Percentiles rank a stretch among this genome's conserved stretches.
These are phyloP conservation scores for Alternaria sp. DNA, from an alignment of 2,329 filamentous ascomycete genomes.

Conservation along the genomic window DNA sequence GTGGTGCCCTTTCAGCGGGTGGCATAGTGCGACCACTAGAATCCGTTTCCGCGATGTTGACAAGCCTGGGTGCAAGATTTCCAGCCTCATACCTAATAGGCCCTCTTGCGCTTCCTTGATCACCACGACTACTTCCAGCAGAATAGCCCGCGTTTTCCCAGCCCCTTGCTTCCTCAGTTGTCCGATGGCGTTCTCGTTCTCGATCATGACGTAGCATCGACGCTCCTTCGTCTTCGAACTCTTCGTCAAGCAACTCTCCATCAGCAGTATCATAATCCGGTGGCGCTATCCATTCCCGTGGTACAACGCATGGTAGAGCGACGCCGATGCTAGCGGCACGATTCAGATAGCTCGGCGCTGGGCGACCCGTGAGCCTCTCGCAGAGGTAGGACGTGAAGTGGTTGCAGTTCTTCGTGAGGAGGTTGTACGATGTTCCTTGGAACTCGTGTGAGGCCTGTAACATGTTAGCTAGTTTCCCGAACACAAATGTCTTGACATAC, in stretches of 20 bases:
- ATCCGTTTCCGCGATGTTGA: conserved; percentile 51
- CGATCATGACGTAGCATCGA: conserved; percentile 62
- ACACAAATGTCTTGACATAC: conserved; percentile 19
- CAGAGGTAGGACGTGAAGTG: conserved; percentile 84
- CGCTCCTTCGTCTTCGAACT: conserved; percentile 61
- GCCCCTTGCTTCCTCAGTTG: conserved; percentile 34
- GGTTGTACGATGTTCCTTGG: conserved; percentile 77
- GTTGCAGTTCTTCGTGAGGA: conserved; percentile 85
- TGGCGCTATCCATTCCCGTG: conserved; percentile 79
- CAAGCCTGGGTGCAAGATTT: conserved; percentile 43
- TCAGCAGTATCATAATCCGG: conserved; percentile 77
- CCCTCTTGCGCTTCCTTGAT: conserved; percentile 43
- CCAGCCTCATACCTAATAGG: conserved; percentile 35
- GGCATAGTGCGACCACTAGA: conserved; percentile 52
- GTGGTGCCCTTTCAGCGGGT: conserved; percentile 53
- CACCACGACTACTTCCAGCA: conserved; percentile 41
- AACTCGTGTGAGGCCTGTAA: conserved; percentile 70
- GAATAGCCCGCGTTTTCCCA: conserved; percentile 38
- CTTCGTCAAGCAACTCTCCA: conserved; percentile 69
- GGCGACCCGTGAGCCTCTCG: conserved; percentile 71
- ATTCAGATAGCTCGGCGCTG: conserved; percentile 79
- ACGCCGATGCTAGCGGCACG: conserved; percentile 83
- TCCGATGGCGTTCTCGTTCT: conserved; percentile 34
- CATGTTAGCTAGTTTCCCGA: conserved; percentile 17
- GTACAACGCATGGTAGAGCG: conserved; percentile 81